Base-by-base conservation (phyloP, 1,139 yeast species). In the Eremothecium cymbalariae region DNA sequence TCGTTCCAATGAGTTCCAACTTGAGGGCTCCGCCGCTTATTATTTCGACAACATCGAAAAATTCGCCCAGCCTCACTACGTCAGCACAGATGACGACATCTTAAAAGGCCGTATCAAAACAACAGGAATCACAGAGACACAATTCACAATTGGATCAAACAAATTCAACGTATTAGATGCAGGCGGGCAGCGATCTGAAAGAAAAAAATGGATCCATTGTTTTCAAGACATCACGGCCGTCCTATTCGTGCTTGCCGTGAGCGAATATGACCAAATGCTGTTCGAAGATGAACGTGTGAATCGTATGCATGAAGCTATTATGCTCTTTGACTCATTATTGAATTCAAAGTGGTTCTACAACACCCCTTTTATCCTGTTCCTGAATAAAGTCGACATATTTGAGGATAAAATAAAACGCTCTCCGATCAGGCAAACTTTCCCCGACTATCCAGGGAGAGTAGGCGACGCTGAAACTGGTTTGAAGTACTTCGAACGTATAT, bases 121-220 rank as follows among this genome's bases (percentile, higher is more conserved):
- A 6, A 86, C 96, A 0, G 98, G 99, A 0, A 85, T 90, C 32
- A 82, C 94, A 1, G 95, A 90, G 54, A 83, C 94, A 5, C 71
- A 70, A 37, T 88, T 93, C 59, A 68, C 68, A 40, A 75, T 88
- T 41, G 70, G 81, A 46, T 65, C 78, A 8, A 68, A 74, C 37
- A 76, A 69, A 41, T 77, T 88, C 52, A 77, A 75, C 48, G 84
- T 93, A 31, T 65, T 86, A 38, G 99, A 90, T 63, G 97, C 95
- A 4, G 99, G 99, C 32, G 99, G 99, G 2, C 98, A 90, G 61
- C 67, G 98, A 39, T 76, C 88, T 26, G 98, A 90, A 60, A 71
- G 98, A 39, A 77, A 79, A 47, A 90, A 90, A 56, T 90, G 98
- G 98, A 83, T 90, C 42, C 95, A 88, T 56, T 84, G 95, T 53